Base-by-base conservation (phyloP, 2,329 filamentous ascomycete genomes). In the Alternaria ventricosa region DNA sequence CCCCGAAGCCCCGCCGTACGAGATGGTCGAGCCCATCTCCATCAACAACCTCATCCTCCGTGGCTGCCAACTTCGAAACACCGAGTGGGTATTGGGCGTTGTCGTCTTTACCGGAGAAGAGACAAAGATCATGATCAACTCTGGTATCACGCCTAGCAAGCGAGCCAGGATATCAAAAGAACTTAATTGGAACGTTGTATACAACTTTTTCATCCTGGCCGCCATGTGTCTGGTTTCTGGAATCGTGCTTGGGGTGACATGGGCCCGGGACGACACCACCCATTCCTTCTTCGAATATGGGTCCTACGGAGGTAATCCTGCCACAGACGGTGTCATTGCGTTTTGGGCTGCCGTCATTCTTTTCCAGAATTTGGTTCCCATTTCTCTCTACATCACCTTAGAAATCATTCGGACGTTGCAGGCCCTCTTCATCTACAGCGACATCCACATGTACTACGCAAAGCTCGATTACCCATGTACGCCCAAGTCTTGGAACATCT, bases 41-140 rank as follows among this genome's bases (percentile, higher is more conserved):
- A 97, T 99, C 80, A 97, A 97, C 85, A 99, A 99, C 76, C 81
- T 98, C 67, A 87, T 99, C 28, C 88, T 99, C 47, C 92, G 96
- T 84, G 96, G 96, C 59, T 97, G 94, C 82, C 96, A 94, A 71
- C 82, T 99, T 53, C 89, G 94, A 69, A 99, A 98, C 79, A 99
- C 96, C 0, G 94, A 98, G 76, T 99, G 96, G 96, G 87, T 94
- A 57, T 87, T 99, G 6, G 96, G 94, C 57, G 87, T 99, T 4
- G 95, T 98, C 54, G 85, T 97, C 18, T 99, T 97, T 81, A 98
- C 96, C 13, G 96, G 96, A 33, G 90, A 94, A 75, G 95, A 99
- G 79, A 97, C 95, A 33, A 99, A 98, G 83, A 98, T 97, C 79
- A 99, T 99, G 96, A 92, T 97, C 84, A 99, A 99, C 78, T 92